phyloP scores from a whole-genome alignment of 306 rosid species.

The Quercus aquifolioides region DNA sequence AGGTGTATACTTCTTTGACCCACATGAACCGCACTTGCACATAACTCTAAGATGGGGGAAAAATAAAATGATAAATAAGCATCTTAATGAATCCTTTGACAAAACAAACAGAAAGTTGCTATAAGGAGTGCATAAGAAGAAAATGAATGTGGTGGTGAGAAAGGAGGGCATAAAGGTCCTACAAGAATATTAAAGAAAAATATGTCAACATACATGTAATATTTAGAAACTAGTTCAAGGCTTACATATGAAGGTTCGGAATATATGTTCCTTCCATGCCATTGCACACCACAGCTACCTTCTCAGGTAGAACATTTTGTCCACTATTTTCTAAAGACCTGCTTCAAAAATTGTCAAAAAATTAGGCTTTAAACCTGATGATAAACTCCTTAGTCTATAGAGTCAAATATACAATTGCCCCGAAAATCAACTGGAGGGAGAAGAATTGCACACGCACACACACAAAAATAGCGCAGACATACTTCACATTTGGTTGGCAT shows the following conservation, averaged over 20 bases:
- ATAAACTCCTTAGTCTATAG: not conserved
- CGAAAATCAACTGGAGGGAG: slow-evolving; percentile 15
- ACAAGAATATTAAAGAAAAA: not conserved
- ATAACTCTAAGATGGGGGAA: slow-evolving; percentile 49
- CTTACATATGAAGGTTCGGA: slow-evolving; percentile 87
- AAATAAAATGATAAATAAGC: slow-evolving; percentile 17
- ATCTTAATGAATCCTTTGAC: slow-evolving; percentile 13
- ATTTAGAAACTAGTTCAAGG: slow-evolving; percentile 18
- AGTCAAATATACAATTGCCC: slow-evolving; percentile 5
- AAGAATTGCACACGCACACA: not conserved
- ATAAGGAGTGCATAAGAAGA: not conserved
- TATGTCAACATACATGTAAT: not conserved
- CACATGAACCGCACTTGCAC: slow-evolving; percentile 82
- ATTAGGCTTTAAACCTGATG: slow-evolving; percentile 18
- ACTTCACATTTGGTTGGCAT: slow-evolving; percentile 48
- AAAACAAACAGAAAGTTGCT: not conserved
- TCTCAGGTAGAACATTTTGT: slow-evolving; percentile 47
- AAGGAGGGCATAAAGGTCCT: not conserved
- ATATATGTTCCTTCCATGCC: slow-evolving; percentile 88
- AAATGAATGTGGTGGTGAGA: not conserved
- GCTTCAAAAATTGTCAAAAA: slow-evolving; percentile 29
- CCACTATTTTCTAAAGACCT: slow-evolving; percentile 42
- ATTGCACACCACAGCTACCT: slow-evolving; percentile 79
- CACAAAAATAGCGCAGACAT: slow-evolving; percentile 18
- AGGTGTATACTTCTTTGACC: slow-evolving; percentile 71